phyloP scores from a whole-genome alignment of 352 stramenopile species.

The Phytophthora citricola region DNA sequence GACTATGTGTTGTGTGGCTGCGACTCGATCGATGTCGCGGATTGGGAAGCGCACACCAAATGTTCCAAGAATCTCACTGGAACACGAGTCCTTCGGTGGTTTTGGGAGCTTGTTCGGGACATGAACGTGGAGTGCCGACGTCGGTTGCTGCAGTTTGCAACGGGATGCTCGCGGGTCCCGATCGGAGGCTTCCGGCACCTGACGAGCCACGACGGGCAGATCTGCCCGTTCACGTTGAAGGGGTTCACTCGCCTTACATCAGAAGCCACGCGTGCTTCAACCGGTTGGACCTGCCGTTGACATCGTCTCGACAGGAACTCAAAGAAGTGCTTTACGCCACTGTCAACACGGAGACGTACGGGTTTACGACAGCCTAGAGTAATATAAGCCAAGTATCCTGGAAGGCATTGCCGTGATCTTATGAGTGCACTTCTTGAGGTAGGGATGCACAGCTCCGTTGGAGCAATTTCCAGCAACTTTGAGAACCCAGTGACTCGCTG shows the following conservation, averaged over 20 bases:
- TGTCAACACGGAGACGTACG: conserved; percentile 44
- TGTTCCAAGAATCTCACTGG: conserved; percentile 41
- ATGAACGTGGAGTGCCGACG: conserved; percentile 62
- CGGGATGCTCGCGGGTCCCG: conserved; percentile 69
- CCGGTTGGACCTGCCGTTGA: conserved; percentile 93
- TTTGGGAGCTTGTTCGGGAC: conserved; percentile 84
- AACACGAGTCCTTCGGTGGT: conserved; percentile 47
- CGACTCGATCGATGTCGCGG: conserved; percentile 93
- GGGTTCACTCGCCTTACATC: conserved; percentile 51
- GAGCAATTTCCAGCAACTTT: too few relatives aligned
- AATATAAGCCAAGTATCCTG: conserved; percentile 7
- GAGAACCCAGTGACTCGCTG: too few relatives aligned
- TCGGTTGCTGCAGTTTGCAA: conserved; percentile 72
- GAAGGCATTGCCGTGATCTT: neutral
- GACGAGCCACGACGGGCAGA: conserved; percentile 61
- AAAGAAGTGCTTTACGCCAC: conserved; percentile 43
- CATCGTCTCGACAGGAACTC: conserved; percentile 53
- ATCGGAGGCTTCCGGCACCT: conserved; percentile 58
- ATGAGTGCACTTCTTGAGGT: too few relatives aligned
- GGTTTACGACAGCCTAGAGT: conserved; percentile 50
- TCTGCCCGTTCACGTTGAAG: conserved; percentile 71
- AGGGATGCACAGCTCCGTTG: too few relatives aligned
- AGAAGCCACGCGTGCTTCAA: conserved; percentile 76
- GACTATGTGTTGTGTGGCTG: conserved; percentile 94
- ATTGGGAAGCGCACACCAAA: conserved; percentile 92